These are phyloP conservation scores for Starmerella roubikii DNA, from an alignment of 805 yeast species.

Conservation along the genomic window DNA sequence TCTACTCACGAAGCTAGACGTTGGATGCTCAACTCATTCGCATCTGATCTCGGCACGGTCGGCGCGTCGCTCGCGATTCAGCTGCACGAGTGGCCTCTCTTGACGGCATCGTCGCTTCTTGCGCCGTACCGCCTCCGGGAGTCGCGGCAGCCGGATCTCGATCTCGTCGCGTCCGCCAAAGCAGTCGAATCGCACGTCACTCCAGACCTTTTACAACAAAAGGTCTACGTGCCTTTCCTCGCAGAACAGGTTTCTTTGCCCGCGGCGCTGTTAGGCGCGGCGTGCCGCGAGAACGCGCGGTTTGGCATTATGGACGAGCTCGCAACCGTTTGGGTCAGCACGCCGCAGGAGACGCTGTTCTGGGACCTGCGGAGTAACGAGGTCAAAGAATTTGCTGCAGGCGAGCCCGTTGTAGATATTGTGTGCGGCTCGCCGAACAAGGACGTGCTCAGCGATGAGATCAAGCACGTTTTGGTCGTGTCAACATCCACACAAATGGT, in stretches of 20 bases:
- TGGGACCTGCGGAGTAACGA: conserved; percentile 69
- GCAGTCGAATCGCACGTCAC: conserved; percentile 18
- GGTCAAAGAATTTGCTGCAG: conserved; percentile 50
- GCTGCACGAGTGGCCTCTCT: conserved; percentile 19
- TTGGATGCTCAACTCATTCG: too few species aligned
- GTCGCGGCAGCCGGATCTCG: conserved; percentile 18
- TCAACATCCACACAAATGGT: conserved; percentile 71
- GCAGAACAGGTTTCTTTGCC: conserved; percentile 15
- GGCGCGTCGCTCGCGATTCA: conserved; percentile 15
- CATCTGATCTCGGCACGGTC: conserved; percentile 20
- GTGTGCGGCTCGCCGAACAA: conserved; percentile 68
- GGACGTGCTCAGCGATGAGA: conserved; percentile 65
- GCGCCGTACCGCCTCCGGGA: conserved; percentile 19
- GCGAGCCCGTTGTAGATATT: conserved; percentile 44
- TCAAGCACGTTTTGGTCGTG: conserved; percentile 57
- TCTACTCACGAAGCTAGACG: too few species aligned
- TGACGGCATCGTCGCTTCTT: conserved; percentile 18
- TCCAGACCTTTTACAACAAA: conserved; percentile 10
- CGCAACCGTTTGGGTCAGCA: conserved; percentile 71
- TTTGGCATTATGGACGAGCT: conserved; percentile 78
- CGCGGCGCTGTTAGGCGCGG: conserved; percentile 2
- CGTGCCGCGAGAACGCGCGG: not conserved
- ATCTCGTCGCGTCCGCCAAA: conserved; percentile 13
- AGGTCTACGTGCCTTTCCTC: conserved; percentile 15
- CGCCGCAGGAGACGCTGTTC: conserved; percentile 58